A percentile compares a stretch with the other conserved stretches of the same genome.
Conservation (phyloP, 202 grass and related monocot genomes). For the Brachypodium distachyon region DNA sequence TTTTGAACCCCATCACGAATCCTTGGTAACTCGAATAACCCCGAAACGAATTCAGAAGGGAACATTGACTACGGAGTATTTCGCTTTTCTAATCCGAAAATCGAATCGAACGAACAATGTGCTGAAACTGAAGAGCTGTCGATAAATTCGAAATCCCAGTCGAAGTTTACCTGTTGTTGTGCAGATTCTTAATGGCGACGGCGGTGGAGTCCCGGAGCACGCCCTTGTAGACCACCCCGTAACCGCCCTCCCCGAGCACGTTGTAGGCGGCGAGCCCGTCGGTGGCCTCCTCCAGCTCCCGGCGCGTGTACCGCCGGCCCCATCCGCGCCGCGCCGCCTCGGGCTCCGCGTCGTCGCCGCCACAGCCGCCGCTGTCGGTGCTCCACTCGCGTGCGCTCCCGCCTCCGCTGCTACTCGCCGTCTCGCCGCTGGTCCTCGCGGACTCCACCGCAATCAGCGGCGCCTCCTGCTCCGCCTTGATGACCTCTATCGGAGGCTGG, state of each 20-base stretch:
- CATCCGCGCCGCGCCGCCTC: slow-evolving; percentile 60
- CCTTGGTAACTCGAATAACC: too few relatives aligned
- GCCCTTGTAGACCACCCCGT: slow-evolving; percentile 79
- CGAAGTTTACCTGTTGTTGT: slow-evolving; percentile 66
- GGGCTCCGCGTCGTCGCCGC: slow-evolving; percentile 1
- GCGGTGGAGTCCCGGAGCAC: slow-evolving; percentile 50
- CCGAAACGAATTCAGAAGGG: too few relatives aligned
- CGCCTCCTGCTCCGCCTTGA: slow-evolving; percentile 46
- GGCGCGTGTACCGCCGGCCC: slow-evolving; percentile 54
- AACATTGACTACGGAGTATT: too few relatives aligned
- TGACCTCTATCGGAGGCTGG: slow-evolving; percentile 39
- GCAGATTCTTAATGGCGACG: slow-evolving; percentile 82
- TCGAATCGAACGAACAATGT: neutral
- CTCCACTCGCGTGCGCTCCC: neutral
- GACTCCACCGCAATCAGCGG: slow-evolving; percentile 20
- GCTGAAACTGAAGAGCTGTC: neutral
- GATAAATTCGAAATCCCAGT: neutral
- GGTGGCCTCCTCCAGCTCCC: slow-evolving; percentile 71
- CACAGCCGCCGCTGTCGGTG: neutral
- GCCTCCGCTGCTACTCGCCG: neutral
- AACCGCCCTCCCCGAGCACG: slow-evolving; percentile 74
- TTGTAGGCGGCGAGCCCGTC: slow-evolving; percentile 41
- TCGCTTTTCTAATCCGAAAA: neutral
- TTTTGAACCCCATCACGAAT: neutral
- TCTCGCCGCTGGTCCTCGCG: slow-evolving; percentile 1